These are phyloP conservation scores for Cinnamomum micranthum DNA, from an alignment of 164 flowering plant genomes.

Conservation along the genomic window DNA sequence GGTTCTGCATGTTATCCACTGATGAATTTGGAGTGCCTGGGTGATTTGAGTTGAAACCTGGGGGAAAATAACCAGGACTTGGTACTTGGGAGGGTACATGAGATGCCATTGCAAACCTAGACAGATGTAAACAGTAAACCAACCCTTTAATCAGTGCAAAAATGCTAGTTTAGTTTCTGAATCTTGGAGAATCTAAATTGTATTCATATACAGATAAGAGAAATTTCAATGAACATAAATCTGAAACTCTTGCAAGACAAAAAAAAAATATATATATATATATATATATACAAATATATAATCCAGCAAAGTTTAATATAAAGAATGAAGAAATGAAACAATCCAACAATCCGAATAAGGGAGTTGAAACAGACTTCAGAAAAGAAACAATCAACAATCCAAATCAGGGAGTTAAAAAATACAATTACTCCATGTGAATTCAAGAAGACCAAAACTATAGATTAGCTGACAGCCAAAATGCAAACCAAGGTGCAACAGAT, in stretches of 20 bases:
- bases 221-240: neutral
- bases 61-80: constrained; percentile 48
- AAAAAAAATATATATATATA: too few species aligned
- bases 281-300: too few species aligned
- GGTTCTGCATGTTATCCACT: constrained; percentile 57
- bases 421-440: too few species aligned
- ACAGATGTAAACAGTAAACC: neutral
- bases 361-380: neutral
- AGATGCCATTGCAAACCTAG: constrained; percentile 46
- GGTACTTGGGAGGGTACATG: constrained; percentile 70
- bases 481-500: neutral
- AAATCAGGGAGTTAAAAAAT: neutral
- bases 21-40: constrained; percentile 39
- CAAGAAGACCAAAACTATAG: neutral
- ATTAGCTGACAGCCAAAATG: neutral
- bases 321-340: too few species aligned
- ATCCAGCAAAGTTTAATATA: too few species aligned
- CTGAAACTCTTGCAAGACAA: too few species aligned
- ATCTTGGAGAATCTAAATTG: neutral
- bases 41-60: constrained; percentile 50
- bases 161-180: constrained; percentile 8
- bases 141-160: constrained; percentile 5
- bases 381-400: too few species aligned
- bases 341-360: too few species aligned
- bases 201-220: neutral